Evolutionary conservation across 257 asterid species (phyloP), one percentile per base, ranked within the genome.

Genomic region (Leptodermis oblonga): DNA sequence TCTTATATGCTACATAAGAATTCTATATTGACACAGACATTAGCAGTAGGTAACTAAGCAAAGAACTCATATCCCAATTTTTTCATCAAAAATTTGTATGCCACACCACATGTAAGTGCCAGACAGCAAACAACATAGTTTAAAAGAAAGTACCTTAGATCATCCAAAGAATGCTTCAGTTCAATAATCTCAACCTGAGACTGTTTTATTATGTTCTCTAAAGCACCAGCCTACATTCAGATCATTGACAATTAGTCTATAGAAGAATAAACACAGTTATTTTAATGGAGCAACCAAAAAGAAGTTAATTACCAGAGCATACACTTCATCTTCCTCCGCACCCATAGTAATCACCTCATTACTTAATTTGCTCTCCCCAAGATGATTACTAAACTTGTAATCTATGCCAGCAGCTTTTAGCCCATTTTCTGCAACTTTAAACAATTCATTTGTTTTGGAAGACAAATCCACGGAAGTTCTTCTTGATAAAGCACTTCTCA

Each of bases 181-280:
- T 94, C 97, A 76, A 91, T 82, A 76, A 94, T 94, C 88, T 94
- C 97, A 76, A 94, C 71, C 85, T 94, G 99, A 81, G 97, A 86
- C 78, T 94, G 97, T 85, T 87, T 94, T 66, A 94, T 86, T 62
- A 91, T 90, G 79, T 87, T 86, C 82, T 94, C 99, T 79, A 94
- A 74, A 4, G 97, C 96, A 83, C 86, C 88, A 37, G 99, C 99
- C 99, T 94, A 78, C 65, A 68, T 28, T 25, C 73, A 62, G 20
- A 69, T 63, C 60, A 78, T 42, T 62, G 36, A 77, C 76, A 53
- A 79, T 46, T 68, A 67, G 71, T 72, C 41, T 14, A 51, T 46
- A 77, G 72, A 67, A 58, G 67, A 7, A 34, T 18, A 65, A 7
- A 34, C 25, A 55, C 60, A 26, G 6, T 51, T 56, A 73, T 53